phyloP scores from a whole-genome alignment of 441 rosid genomes.

The Gossypium armourianum region DNA sequence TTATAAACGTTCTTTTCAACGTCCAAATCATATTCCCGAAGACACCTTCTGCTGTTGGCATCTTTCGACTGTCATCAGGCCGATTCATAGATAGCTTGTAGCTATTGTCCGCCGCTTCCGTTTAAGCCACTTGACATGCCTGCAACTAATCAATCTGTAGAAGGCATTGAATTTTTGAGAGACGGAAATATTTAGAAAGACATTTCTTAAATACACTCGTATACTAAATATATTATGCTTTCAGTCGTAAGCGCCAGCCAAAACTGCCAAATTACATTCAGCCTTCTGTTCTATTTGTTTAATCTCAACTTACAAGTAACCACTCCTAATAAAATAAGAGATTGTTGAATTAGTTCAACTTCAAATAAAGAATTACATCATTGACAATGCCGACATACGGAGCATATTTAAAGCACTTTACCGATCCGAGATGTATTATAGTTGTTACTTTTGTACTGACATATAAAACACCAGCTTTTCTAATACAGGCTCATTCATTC shows the following conservation, averaged over 20 bases:
- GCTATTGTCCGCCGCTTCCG: neutral
- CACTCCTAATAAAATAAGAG: neutral
- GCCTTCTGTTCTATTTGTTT: neutral
- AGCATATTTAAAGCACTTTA: neutral
- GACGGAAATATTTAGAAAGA: too few species aligned
- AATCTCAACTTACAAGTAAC: neutral
- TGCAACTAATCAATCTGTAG: neutral
- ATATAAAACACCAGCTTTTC: too few species aligned
- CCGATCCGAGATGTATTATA: too few species aligned
- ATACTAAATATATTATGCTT: neutral
- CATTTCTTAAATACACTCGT: too few species aligned
- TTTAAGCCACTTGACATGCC: neutral
- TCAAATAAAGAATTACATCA: neutral
- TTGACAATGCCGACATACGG: slow-evolving; percentile 4
- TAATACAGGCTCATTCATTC: neutral
- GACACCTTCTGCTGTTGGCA: neutral
- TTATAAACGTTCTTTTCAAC: neutral
- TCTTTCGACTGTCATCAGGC: slow-evolving; percentile 16
- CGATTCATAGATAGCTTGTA: neutral
- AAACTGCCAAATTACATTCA: neutral
- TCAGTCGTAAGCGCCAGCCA: neutral
- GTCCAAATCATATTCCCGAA: neutral
- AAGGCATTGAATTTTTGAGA: neutral
- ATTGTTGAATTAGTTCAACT: neutral
- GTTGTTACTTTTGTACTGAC: too few species aligned